phyloP scores from a whole-genome alignment of 768 basidiomycete species.

The Tulasnella sp. region DNA sequence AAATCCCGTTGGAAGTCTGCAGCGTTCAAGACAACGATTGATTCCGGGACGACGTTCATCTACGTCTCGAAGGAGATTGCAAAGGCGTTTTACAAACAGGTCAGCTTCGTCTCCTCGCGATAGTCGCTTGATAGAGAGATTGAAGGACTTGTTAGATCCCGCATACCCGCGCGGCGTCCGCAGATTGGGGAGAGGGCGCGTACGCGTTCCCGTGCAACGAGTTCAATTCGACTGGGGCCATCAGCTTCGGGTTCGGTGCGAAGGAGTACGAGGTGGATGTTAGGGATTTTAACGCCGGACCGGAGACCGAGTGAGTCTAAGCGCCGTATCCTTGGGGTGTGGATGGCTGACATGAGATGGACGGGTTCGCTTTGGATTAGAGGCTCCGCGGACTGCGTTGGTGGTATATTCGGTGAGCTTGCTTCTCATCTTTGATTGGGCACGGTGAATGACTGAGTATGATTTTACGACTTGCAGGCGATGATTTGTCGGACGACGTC shows the following conservation, averaged over 20 bases:
- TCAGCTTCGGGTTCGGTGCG: slow-evolving; percentile 5
- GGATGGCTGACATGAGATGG: background rate
- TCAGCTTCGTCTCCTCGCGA: no score
- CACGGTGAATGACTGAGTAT: no score
- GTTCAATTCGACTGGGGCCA: slow-evolving; percentile 26
- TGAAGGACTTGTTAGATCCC: no score
- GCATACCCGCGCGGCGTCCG: slow-evolving; percentile 13
- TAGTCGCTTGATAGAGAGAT: no score
- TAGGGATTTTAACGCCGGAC: background rate
- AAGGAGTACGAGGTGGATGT: background rate
- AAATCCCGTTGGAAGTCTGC: background rate
- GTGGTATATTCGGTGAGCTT: slow-evolving; percentile 9
- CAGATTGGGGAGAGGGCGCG: slow-evolving; percentile 6
- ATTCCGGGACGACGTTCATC: slow-evolving; percentile 12
- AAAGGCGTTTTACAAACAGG: background rate
- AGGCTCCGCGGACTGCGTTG: slow-evolving; percentile 13
- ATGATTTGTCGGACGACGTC: background rate
- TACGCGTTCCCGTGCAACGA: slow-evolving; percentile 14
- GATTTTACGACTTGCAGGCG: background rate
- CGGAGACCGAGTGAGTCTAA: background rate
- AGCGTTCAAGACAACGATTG: slow-evolving; percentile 4
- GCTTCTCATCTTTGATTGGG: no score
- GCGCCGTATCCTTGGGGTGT: background rate
- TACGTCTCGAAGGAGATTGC: slow-evolving; percentile 1
- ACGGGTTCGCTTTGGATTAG: background rate